These are phyloP conservation scores for Suillus variegatus DNA, from an alignment of 768 basidiomycete genomes.

Conservation along the genomic window DNA sequence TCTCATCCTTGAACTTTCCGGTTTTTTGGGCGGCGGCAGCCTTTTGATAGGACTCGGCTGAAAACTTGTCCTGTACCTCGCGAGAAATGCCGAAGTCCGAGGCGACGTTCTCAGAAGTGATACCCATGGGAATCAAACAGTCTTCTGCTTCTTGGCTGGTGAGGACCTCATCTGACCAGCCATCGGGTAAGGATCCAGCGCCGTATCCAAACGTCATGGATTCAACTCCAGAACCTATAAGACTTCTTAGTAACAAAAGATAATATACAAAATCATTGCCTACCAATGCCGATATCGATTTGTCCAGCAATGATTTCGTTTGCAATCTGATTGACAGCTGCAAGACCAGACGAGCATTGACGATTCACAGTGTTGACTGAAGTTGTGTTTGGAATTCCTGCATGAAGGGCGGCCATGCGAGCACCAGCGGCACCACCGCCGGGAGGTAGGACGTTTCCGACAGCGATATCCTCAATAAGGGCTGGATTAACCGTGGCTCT, in stretches of 20 bases:
- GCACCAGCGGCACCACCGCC: conserved; percentile 81
- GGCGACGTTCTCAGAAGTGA: conserved; percentile 94
- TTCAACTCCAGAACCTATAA: conserved; percentile 80
- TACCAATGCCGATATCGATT: conserved; percentile 89
- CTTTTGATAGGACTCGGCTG: conserved; percentile 82
- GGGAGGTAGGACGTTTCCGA: conserved; percentile 88
- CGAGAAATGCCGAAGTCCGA: conserved; percentile 74
- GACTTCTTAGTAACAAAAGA: conserved; percentile 5
- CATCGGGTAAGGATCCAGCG: conserved; percentile 52
- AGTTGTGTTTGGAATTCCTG: conserved; percentile 79
- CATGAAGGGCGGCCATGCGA: conserved; percentile 84
- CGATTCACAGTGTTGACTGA: conserved; percentile 85
- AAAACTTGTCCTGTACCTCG: conserved; percentile 79
- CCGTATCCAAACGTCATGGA: conserved; percentile 86
- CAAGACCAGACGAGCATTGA: conserved; percentile 87
- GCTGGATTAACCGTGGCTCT: conserved; percentile 72
- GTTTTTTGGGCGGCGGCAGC: conserved; percentile 79
- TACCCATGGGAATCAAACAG: conserved; percentile 87
- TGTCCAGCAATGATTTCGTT: conserved; percentile 76
- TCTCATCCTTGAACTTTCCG: conserved; percentile 82
- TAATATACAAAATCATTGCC: conserved; percentile 25
- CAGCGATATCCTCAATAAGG: conserved; percentile 81
- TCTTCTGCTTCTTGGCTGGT: conserved; percentile 71
- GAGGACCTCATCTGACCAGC: conserved; percentile 66
- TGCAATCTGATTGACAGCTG: conserved; percentile 80